These are phyloP conservation scores for Spiromastix sp. DNA, from an alignment of 2,329 filamentous ascomycete species.

Conservation along the genomic window DNA sequence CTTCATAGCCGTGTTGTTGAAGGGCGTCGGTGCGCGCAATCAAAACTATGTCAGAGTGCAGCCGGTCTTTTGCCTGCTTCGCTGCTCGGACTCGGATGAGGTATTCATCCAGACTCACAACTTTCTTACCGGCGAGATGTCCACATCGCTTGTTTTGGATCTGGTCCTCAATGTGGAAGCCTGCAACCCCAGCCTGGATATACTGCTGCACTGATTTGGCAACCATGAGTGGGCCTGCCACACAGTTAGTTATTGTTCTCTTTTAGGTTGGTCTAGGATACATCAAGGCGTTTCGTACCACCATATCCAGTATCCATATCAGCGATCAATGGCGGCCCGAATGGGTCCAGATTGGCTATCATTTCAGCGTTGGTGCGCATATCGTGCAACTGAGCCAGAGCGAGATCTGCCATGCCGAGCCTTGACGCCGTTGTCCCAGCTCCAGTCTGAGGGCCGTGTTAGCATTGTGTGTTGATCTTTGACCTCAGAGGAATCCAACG, in stretches of 20 bases:
- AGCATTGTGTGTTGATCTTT: no score
- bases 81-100: constrained; percentile 49
- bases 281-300: no score
- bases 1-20: constrained; percentile 47
- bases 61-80: constrained; percentile 36
- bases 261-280: no score
- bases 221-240: constrained; percentile 44
- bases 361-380: constrained; percentile 45
- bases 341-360: constrained; percentile 41
- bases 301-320: constrained; percentile 48
- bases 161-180: constrained; percentile 54
- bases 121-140: constrained; percentile 51
- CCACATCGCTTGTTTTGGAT: constrained; percentile 55
- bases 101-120: constrained; percentile 44
- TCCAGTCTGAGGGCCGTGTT: constrained; percentile 30
- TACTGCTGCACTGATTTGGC: constrained; percentile 45
- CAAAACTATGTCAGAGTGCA: constrained; percentile 49
- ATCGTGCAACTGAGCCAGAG: constrained; percentile 41
- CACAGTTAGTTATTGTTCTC: no score
- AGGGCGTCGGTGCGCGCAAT: constrained; percentile 56
- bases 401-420: constrained; percentile 41
- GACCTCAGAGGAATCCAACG: constrained; percentile 4
- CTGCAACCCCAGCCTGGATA: constrained; percentile 46
- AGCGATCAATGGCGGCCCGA: constrained; percentile 41
- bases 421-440: constrained; percentile 40